These are phyloP conservation scores for Vanrija sp. DNA, from an alignment of 1,284 basidiomycete genomes.

Conservation along the genomic window DNA sequence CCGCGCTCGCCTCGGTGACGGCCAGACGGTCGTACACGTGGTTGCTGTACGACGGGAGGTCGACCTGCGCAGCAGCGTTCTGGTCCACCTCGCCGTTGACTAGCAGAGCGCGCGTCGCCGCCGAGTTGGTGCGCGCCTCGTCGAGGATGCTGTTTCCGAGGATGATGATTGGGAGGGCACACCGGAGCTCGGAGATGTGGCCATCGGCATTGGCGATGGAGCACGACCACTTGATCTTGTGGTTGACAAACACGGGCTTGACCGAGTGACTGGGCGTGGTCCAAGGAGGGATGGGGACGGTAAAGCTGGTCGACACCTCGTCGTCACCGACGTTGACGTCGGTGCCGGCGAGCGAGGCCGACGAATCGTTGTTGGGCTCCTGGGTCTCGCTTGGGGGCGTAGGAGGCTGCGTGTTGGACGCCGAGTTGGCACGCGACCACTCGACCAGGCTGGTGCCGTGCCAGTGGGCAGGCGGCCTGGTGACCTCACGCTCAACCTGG, in stretches of 20 bases:
- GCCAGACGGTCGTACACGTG: conserved; percentile 87
- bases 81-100: conserved; percentile 55
- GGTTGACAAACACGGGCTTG: conserved; percentile 64
- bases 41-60: conserved; percentile 78
- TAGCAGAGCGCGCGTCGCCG: conserved; percentile 65
- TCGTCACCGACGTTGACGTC: conserved; percentile 47
- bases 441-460: background rate
- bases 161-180: conserved; percentile 79
- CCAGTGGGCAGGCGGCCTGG: conserved; percentile 29
- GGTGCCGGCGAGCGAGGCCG: conserved; percentile 13
- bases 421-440: conserved; percentile 2
- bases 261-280: conserved; percentile 59
- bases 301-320: conserved; percentile 52
- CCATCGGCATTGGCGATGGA: conserved; percentile 79
- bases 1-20: conserved; percentile 59
- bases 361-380: background rate
- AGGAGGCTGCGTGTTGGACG: background rate
- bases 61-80: conserved; percentile 58
- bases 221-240: conserved; percentile 58
- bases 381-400: background rate
- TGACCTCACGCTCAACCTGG: conserved; percentile 25
- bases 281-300: conserved; percentile 50
- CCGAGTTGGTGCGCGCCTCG: conserved; percentile 68
- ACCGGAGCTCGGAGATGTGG: conserved; percentile 83
- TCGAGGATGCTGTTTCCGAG: conserved; percentile 68